Conservation (phyloP, 371 early-diverging fungal genomes). For the Syncephalastrum monosporum region DNA sequence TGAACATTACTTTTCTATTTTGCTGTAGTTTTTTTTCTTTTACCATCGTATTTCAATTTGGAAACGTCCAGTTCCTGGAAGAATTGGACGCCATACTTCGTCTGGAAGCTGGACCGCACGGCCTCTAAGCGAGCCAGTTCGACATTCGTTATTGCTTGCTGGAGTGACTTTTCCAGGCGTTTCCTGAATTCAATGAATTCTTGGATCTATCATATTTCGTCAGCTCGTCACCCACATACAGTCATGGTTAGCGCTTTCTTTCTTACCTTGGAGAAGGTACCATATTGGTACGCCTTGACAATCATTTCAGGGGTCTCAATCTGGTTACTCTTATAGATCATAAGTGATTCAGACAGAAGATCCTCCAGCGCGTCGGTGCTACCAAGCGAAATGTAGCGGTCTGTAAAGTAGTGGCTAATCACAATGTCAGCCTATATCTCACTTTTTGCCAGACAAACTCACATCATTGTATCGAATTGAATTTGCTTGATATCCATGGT, state of each 20-base stretch:
- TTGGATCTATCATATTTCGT: slow-evolving; percentile 43
- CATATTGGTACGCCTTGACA: slow-evolving; percentile 80
- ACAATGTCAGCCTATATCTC: neutral
- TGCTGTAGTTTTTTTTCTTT: neutral
- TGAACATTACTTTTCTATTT: neutral
- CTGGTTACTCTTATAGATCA: slow-evolving; percentile 78
- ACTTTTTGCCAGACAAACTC: slow-evolving; percentile 15
- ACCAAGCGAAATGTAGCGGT: slow-evolving; percentile 63
- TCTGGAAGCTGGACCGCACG: slow-evolving; percentile 50
- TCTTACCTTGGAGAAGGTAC: slow-evolving; percentile 83
- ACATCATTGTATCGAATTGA: slow-evolving; percentile 85
- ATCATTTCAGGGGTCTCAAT: slow-evolving; percentile 87
- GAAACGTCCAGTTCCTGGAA: slow-evolving; percentile 58
- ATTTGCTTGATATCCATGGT: slow-evolving; percentile 88
- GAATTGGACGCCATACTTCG: slow-evolving; percentile 52
- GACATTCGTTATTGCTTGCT: slow-evolving; percentile 60
- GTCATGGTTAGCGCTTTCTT: too few species aligned
- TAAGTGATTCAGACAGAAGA: slow-evolving; percentile 50
- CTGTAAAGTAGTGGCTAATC: slow-evolving; percentile 63
- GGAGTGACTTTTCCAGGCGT: slow-evolving; percentile 71
- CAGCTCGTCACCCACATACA: too few species aligned
- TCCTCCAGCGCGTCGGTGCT: slow-evolving; percentile 52
- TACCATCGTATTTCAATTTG: slow-evolving; percentile 52
- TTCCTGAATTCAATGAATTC: slow-evolving; percentile 84
- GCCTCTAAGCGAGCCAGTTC: slow-evolving; percentile 61